phyloP scores from a whole-genome alignment of 1,284 basidiomycete species.

The Tilletia walkeri region DNA sequence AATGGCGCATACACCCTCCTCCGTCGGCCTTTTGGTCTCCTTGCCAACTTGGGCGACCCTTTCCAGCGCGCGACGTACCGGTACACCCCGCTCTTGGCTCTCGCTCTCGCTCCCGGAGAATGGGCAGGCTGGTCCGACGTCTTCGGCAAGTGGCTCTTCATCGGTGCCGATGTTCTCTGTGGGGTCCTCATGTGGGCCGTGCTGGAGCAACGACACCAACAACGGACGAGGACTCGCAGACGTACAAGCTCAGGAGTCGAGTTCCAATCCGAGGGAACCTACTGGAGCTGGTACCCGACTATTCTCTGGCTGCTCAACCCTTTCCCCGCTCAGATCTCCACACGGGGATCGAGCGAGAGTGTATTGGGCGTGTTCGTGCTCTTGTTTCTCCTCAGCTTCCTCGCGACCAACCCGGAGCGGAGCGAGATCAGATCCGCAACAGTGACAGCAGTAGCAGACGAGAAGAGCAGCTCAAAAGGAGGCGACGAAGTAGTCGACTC shows the following conservation, averaged over 20 bases:
- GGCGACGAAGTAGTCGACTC: background rate
- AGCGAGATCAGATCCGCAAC: conserved; percentile 8
- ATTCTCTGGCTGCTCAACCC: conserved; percentile 84
- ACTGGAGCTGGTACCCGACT: conserved; percentile 30
- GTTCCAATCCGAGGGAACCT: conserved; percentile 24
- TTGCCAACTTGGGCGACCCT: conserved; percentile 65
- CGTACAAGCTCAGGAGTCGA: conserved; percentile 21
- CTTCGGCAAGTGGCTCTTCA: conserved; percentile 81
- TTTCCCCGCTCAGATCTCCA: conserved; percentile 91
- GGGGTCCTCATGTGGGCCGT: conserved; percentile 74
- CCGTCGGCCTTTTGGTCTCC: conserved; percentile 34
- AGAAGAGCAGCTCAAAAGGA: background rate
- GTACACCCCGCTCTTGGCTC: conserved; percentile 88
- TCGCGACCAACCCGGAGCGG: conserved; percentile 19
- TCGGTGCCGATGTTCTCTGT: conserved; percentile 77
- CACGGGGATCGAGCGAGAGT: conserved; percentile 90
- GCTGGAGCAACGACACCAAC: conserved; percentile 54
- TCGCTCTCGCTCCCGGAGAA: conserved; percentile 76
- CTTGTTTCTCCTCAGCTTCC: conserved; percentile 66
- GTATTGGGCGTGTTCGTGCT: conserved; percentile 79
- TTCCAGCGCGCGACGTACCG: conserved; percentile 92
- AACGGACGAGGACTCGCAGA: conserved; percentile 12
- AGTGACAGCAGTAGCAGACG: background rate
- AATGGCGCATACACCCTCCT: conserved; percentile 31
- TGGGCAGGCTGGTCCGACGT: conserved; percentile 61